Base-by-base conservation (phyloP, 352 stramenopile species). In the Globisporangium ultimum region DNA sequence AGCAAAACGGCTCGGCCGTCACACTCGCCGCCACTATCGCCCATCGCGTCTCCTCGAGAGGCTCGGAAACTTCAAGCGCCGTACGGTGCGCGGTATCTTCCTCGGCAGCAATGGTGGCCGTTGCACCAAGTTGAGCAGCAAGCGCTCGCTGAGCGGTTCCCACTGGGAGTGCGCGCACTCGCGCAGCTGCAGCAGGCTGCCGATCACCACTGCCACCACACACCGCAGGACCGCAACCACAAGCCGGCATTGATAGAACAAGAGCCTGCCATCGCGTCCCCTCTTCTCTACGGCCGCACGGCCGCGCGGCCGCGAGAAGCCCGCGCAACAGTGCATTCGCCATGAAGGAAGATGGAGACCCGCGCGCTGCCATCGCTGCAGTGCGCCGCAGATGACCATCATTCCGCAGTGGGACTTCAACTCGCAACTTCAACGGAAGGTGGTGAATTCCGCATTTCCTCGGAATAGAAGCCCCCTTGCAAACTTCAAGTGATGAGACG, bases 41-140 rank as follows among this genome's bases (percentile, higher is more conserved):
- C 55, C 3, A 17, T 55, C 12, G 21, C 55, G 21, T 45, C 55
- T 7, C 55, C 55, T 2, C 47, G 55, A 21, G 55, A 61, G n/a
- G 47, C 24, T 10, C 55, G 48, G 45, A 61, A 61, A 22, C 17
- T 55, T 13, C 61, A 74, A 51, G 48, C 61, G 1, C 50, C 66
- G 6, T 88, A 88, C 50, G 78, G 78, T 12, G 71, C 76, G 20
- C 87, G 79, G 79, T 89, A 89, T 48, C 57, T 87, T 10, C 79
- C 79, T 0, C 67, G 66, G 8, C 61, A 65, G 1, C 59, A 87
- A 49, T 89, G 79, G 79, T 87, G 79, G 76, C 41, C 55, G 3
- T 53, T 78, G 45, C 72, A 74, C 42, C 55, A 79, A 46, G 54
- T 63, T 3, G 68, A 84, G 53, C 71, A 71, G 32, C 66, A 80